Base-by-base conservation (phyloP, 2,329 filamentous ascomycete genomes). In the Exophiala bonariae region DNA sequence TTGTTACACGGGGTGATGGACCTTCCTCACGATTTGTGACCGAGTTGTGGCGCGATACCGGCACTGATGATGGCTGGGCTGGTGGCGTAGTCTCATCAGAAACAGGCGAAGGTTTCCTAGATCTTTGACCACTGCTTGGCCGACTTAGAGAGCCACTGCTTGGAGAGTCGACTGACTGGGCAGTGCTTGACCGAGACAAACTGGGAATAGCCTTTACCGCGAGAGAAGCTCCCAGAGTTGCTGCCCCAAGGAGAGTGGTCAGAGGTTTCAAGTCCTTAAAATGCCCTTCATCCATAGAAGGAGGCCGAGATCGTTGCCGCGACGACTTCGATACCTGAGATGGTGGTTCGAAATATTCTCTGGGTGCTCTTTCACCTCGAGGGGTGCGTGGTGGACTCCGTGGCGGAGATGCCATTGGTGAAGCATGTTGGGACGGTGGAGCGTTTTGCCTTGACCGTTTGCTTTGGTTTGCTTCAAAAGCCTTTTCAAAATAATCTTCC, bases 331-430 rank as follows among this genome's bases (percentile, higher is more conserved):
- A 41, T 23, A 52, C 22, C 34, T 49, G 44, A 26, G 23, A n/a
- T 31, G 53, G 18, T 8, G 50, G 39, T 34, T 48, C 50, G 33
- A 50, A 56, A 37, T 54, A 54, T 34, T 55, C 51, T 36, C 36
- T 40, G 19, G 37, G 14, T 36, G 43, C 26, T 16, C 44, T 44
- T 16, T 60, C 55, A 23, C 23, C 42, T 10, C 49, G 46, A 18
- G 56, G 55, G 20, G 58, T 58, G 14, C 44, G 49, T 16, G 58
- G 55, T 13, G 61, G 60, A 41, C 58, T 63, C 10, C 41, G 44
- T 13, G 60, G 54, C 14, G 61, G 59, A 8, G 61, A 63, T 3
- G 38, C 41, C 23, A 52, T 32, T 3, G 60, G 59, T 16, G 61
- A 63, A 3, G 46, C 38, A 22, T 50, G 41, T 10, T 55, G 52